Base-by-base conservation (phyloP, 305 asterid genomes). In the Fraxinus albicans region DNA sequence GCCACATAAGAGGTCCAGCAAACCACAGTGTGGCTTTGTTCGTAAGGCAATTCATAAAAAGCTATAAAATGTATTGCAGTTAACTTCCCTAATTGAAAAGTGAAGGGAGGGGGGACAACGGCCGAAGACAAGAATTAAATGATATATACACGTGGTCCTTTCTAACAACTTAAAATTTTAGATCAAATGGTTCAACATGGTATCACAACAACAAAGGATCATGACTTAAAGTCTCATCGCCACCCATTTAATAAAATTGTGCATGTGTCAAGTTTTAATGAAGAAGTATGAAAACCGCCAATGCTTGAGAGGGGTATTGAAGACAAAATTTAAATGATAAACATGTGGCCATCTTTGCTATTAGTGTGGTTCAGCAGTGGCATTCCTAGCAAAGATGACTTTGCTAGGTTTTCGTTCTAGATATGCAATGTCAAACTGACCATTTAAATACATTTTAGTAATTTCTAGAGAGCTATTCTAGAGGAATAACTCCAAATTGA, bases 1-100 rank as follows among this genome's bases (percentile, higher is more conserved):
- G 21, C 77, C 77, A 77, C 47, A 65, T 63, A 47, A 36, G 70
- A 21, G 25, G 34, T 53, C 79, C 44, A 77, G 77, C 23, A 81
- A 42, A 38, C 55, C 21, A 27, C 35, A 60, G 78, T 84, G 81
- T 58, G 88, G 21, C 77, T 83, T 78, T 21, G 73, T 73, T 65
- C 27, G 65, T 38, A 78, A 81, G 50, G 44, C 19, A 47, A 44
- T 55, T 72, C 53, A 50, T n/a, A 70, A 47, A 9, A 79, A 78
- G 69, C 58, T 65, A 70, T 23, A 34, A 73, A 79, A 67, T 6
- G 53, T 67, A 65, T 23, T 27, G 77, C 55, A 76, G 27, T 35
- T 33, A 78, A 35, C 36, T 35, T n/a, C 2, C 76, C 47, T 19
- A 21, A 67, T 17, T 44, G 3, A 69, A 58, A 4, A 33, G 13